Conservation (phyloP, 2,329 filamentous ascomycete species). For the Pseudovirgaria hyperparasitica region DNA sequence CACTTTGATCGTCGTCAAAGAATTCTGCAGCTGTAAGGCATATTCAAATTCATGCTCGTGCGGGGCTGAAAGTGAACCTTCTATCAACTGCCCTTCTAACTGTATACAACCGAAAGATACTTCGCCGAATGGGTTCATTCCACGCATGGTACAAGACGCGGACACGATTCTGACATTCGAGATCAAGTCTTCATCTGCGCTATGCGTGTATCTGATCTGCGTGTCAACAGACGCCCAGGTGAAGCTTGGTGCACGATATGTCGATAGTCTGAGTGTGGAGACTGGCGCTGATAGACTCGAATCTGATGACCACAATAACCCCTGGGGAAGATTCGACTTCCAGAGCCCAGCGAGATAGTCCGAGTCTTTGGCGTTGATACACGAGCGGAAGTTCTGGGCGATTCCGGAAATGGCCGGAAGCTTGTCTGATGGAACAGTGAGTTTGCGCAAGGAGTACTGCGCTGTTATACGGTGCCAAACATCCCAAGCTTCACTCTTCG, state of each 20-base stretch:
- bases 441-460: constrained; percentile 14
- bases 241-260: constrained; percentile 18
- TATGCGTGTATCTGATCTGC: constrained; percentile 14
- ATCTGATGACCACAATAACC: constrained; percentile 16
- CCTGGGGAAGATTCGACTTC: constrained; percentile 16
- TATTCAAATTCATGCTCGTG: constrained; percentile 7
- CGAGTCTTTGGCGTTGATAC: constrained; percentile 16
- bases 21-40: constrained; percentile 15
- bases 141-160: constrained; percentile 8
- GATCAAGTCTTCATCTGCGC: constrained; percentile 10
- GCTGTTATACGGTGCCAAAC: constrained; percentile 21
- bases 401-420: constrained; percentile 22
- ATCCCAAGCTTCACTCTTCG: constrained; percentile 9
- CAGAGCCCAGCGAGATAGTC: constrained; percentile 22
- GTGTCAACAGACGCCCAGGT: constrained; percentile 20
- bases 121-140: constrained; percentile 16
- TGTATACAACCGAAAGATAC: constrained; percentile 12
- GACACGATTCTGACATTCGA: constrained; percentile 10
- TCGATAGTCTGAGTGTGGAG: constrained; percentile 5
- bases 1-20: constrained; percentile 15
- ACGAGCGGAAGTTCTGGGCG: constrained; percentile 16
- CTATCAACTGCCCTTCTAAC: constrained; percentile 12
- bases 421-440: constrained; percentile 17
- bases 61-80: constrained; percentile 9
- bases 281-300: constrained; percentile 3